phyloP scores from a whole-genome alignment of 331 rosid species.

The Telfairia occidentalis region DNA sequence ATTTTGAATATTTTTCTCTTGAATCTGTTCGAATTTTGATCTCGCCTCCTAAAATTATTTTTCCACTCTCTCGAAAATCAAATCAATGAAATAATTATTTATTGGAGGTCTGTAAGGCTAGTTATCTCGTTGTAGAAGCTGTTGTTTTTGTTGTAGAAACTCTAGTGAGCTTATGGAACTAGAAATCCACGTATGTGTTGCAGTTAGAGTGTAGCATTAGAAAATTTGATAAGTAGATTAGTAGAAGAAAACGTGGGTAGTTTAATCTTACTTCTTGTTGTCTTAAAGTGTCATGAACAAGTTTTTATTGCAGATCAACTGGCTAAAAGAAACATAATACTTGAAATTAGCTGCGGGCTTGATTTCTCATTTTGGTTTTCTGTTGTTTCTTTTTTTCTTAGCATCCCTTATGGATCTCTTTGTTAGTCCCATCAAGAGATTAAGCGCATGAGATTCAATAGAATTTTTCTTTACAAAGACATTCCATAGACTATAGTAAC shows the following conservation, averaged over 20 bases:
- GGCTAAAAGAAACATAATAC: background rate
- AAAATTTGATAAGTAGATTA: background rate
- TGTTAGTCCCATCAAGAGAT: too few relatives aligned
- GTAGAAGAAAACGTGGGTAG: background rate
- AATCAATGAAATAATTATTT: background rate
- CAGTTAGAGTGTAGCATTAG: background rate
- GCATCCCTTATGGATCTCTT: too few relatives aligned
- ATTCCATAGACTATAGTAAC: too few relatives aligned
- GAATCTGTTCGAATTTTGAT: background rate
- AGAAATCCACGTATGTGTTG: background rate
- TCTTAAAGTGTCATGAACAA: background rate
- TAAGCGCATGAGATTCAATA: too few relatives aligned
- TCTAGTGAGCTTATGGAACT: background rate
- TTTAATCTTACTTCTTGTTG: background rate
- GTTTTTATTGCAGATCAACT: background rate
- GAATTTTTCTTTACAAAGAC: too few relatives aligned
- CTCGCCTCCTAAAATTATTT: background rate
- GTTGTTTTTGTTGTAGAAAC: background rate
- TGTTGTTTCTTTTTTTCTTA: too few relatives aligned
- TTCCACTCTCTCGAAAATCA: background rate
- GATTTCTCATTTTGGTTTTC: too few relatives aligned
- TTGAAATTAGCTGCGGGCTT: too few relatives aligned
- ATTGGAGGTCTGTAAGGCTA: background rate
- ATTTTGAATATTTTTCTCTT: background rate
- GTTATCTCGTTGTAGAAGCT: background rate